Base-by-base conservation (phyloP, 345 rosid species). In the Ceriops tagal region DNA sequence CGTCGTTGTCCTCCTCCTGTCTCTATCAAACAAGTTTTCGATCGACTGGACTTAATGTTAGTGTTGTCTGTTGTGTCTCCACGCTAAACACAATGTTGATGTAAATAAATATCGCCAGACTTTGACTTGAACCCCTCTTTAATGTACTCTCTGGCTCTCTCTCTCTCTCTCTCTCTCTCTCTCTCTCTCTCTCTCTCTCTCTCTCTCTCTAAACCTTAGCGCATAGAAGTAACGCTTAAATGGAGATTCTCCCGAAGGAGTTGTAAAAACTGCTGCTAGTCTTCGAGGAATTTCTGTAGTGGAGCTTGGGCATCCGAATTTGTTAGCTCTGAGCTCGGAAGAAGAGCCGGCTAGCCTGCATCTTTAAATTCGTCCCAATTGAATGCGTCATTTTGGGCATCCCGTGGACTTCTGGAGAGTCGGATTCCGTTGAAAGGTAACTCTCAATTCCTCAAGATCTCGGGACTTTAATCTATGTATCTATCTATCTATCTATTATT, bases 191-290 rank as follows among this genome's bases (percentile, higher is more conserved):
- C 26, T 1, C 21, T 52, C 56, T 52, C 57, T n/a, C 26, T 6
- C 57, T 6, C 57, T 53, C 26, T n/a, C 57, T 1, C 4, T 0
- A 22, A 26, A 13, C 4, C 15, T 22, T 30, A 22, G 28, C 28
- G 28, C 59, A 55, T 55, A 22, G 9, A 20, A n/a, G 57, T 19
- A 21, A 21, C 27, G 16, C 28, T 22, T 55, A 13, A 31, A 26
- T 61, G 73, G 56, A 49, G 81, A 8, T 77, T 62, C 62, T 63
- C 30, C 4, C 39, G 3, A 27, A 35, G n/a, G 22, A 7, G 22
- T 27, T 34, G 61, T 66, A 27, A 31, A 8, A 3, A 43, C 18
- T 43, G 49, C 49, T 43, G 49, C 16, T 43, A 3, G 19, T 43
- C 15, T 43, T 13, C 49, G 49, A 11, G 5, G 49, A 43, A 13